Conservation (phyloP, 495 filamentous ascomycete genomes). For the Melanomma pulvis-pyrius region DNA sequence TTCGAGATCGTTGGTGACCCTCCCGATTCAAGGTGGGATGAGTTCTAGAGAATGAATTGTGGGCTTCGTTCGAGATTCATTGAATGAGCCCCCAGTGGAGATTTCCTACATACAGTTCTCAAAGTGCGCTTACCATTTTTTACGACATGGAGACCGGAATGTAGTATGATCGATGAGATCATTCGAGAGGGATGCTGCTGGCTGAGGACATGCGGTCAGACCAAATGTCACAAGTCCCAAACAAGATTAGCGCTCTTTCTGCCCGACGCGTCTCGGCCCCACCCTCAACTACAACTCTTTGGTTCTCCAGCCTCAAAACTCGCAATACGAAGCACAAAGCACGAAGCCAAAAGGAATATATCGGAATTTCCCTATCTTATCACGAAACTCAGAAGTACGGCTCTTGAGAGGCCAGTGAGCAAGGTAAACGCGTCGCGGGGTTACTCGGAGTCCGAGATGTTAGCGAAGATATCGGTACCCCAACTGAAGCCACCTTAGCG, state of each 20-base stretch:
- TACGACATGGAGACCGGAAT: too few relatives aligned
- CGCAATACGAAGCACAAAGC: background rate
- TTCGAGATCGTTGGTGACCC: too few relatives aligned
- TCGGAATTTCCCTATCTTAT: background rate
- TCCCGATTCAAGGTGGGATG: too few relatives aligned
- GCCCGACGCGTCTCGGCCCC: slow-evolving; percentile 12
- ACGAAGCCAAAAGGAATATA: background rate
- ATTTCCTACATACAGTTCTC: too few relatives aligned
- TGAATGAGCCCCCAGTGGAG: too few relatives aligned
- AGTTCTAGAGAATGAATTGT: too few relatives aligned
- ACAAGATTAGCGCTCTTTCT: background rate
- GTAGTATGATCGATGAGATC: too few relatives aligned
- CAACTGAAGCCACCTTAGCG: background rate
- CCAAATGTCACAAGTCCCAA: background rate
- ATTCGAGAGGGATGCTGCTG: too few relatives aligned
- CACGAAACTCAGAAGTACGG: background rate
- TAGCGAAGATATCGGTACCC: background rate
- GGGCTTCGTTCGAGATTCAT: too few relatives aligned
- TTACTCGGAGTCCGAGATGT: slow-evolving; percentile 11
- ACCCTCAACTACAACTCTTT: background rate
- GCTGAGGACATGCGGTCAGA: too few relatives aligned
- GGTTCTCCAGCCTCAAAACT: background rate
- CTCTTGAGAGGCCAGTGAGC: background rate
- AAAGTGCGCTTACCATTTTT: too few relatives aligned
- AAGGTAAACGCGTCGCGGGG: background rate